These are phyloP conservation scores for Hsuehochloa calcarea DNA, from an alignment of 176 grass and related monocot genomes.

Conservation along the genomic window DNA sequence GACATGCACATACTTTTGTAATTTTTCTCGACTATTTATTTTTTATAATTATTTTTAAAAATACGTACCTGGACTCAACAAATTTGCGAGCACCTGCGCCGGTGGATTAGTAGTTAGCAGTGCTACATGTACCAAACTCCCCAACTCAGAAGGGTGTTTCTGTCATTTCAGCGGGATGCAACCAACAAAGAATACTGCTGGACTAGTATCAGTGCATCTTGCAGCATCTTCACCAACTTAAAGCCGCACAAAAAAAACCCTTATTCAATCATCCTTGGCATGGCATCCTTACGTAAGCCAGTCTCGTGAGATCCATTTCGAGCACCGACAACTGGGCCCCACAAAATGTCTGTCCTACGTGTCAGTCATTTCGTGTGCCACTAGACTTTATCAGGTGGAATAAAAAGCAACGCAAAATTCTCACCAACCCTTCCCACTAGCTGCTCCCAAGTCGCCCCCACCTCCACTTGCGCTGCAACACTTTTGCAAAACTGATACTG, in stretches of 20 bases:
- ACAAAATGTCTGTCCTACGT: neutral
- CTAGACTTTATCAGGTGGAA: neutral
- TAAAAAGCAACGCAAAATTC: neutral
- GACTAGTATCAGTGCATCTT: neutral
- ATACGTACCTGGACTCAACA: neutral
- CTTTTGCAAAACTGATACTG: neutral
- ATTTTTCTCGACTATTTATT: too few species aligned
- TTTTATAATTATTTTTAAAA: too few species aligned
- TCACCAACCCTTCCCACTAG: neutral
- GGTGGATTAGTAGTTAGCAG: neutral
- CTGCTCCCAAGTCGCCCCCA: neutral
- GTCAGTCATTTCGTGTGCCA: neutral
- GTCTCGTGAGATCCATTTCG: neutral
- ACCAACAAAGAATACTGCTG: neutral
- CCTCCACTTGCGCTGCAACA: neutral
- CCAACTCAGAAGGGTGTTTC: neutral
- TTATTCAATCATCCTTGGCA: neutral
- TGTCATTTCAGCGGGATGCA: neutral
- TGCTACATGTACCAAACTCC: neutral
- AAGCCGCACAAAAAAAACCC: neutral
- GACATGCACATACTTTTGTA: too few species aligned
- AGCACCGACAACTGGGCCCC: neutral
- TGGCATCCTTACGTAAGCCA: neutral
- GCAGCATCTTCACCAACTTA: constrained; percentile 6
- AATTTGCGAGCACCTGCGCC: neutral